Evolutionary conservation across 1,284 basidiomycete species (phyloP), one percentile per base, ranked within the genome.

Genomic region (Ustilago xerochloae): DNA sequence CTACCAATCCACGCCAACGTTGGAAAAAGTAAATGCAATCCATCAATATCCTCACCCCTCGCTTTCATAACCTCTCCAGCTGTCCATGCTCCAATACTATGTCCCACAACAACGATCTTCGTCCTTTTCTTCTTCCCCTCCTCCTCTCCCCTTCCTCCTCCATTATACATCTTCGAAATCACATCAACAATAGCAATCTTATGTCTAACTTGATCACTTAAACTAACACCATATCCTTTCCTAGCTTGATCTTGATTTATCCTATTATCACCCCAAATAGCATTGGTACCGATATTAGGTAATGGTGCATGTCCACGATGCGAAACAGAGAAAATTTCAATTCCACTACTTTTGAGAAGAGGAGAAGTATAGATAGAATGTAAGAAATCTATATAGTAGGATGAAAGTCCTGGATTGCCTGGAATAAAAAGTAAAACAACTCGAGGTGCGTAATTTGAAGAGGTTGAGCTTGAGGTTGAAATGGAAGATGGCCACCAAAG

Each of bases 11-110:
- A 65, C 35, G 62, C 61, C 22, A 81, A 18, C 15, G 78, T 74
- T 1, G 80, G 80, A 24, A 81, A 81, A 35, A 81, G 56, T 29
- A 71, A 39, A 39, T 81, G 78, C 45, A 80, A 5, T 3, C 59
- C 72, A 24, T 70, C 71, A 22, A 81, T 55, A 6, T 45, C 41
- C 4, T 53, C 58, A 7, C 55, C 54, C 20, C 72, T 50, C 24
- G 52, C 56, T 35, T 77, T 62, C 6, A 80, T 32, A 41, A 67
- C 59, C 51, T 76, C 57, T 16, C 57, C 33, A 6, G 63, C 67
- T 5, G 80, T 80, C 63, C 74, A 81, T 18, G 74, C 64, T 18
- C 80, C 80, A 4, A 81, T 72, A 20, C 61, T 67, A 48, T 81
- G 80, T 9, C 77, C 77, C 7, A 64, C 62, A 3, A 81, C 16